A percentile compares a stretch with the other conserved stretches of the same genome.
Conservation (phyloP, 306 rosid genomes). For the Malus asiatica region DNA sequence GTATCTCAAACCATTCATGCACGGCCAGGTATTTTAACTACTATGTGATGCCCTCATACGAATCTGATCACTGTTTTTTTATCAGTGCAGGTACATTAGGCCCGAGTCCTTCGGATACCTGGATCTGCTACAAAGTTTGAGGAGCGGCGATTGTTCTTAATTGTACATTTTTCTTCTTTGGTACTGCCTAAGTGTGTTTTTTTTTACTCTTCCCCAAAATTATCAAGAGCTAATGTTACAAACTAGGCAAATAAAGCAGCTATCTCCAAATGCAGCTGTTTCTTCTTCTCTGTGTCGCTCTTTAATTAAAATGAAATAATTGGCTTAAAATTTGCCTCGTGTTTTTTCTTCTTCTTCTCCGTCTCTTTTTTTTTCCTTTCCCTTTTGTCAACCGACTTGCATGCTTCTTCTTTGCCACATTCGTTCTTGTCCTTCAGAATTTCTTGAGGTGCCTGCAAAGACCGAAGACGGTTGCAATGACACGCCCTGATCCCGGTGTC, state of each 20-base stretch:
- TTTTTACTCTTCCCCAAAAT: neutral
- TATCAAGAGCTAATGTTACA: neutral
- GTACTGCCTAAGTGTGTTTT: neutral
- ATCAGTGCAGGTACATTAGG: constrained; percentile 49
- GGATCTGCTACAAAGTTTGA: constrained; percentile 68
- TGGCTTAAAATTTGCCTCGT: neutral
- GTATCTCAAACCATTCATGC: too few species aligned
- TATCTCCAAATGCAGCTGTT: too few species aligned
- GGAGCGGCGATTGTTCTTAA: constrained; percentile 53
- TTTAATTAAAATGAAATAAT: too few species aligned
- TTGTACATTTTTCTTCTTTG: neutral
- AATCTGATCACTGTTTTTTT: neutral
- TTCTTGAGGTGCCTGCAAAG: too few species aligned
- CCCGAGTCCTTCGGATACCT: constrained; percentile 66
- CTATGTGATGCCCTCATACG: neutral
- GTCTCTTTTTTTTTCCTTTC: neutral
- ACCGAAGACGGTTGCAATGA: neutral
- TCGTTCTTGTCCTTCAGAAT: neutral
- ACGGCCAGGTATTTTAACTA: too few species aligned
- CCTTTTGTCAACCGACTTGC: neutral
- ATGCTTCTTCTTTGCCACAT: neutral
- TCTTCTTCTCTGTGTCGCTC: neutral
- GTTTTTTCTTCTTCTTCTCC: too few species aligned
- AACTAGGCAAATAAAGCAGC: too few species aligned
- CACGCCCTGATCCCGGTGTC: too few species aligned